A percentile compares a stretch with the other conserved stretches of the same genome.
Evolutionary conservation across 306 rosid species (phyloP).

Genomic region (Sophora flavescens): DNA sequence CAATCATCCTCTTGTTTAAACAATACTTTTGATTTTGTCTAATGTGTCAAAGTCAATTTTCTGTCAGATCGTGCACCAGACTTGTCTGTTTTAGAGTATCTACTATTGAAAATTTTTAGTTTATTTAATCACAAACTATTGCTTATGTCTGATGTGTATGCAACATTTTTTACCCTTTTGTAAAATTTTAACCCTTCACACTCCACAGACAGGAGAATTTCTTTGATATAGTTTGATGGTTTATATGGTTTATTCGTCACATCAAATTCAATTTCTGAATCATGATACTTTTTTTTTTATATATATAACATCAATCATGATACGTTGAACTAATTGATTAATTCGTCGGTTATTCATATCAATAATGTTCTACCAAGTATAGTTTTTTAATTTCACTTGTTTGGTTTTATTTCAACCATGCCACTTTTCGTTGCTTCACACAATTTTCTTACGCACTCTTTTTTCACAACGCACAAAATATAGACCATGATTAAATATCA

Average conservation of each 20-base stretch:
- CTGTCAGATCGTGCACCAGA: slow-evolving; percentile 51
- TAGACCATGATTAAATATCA: not conserved
- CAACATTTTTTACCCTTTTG: not conserved
- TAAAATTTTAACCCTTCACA: not conserved
- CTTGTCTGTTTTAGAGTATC: slow-evolving; percentile 39
- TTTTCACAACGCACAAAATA: not conserved
- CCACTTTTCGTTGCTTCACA: not conserved
- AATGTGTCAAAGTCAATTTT: slow-evolving; percentile 59
- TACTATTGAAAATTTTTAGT: not conserved
- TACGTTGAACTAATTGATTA: slow-evolving; percentile 52
- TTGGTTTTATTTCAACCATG: slow-evolving; percentile 15
- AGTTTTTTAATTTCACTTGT: not conserved
- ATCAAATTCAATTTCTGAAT: slow-evolving; percentile 51
- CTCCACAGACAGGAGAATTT: not conserved
- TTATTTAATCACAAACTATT: not conserved
- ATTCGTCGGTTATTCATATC: slow-evolving; percentile 73
- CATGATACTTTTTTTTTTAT: too few species aligned
- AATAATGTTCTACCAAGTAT: slow-evolving; percentile 49
- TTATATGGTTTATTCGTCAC: slow-evolving; percentile 44
- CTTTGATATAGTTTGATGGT: slow-evolving; percentile 37
- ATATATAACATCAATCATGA: too few species aligned
- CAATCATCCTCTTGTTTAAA: slow-evolving; percentile 49
- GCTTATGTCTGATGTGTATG: not conserved
- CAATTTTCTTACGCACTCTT: not conserved
- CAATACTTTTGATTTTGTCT: slow-evolving; percentile 33